Evolutionary conservation across 1,284 basidiomycete species (phyloP).

Genomic region (Trametes hirsuta): DNA sequence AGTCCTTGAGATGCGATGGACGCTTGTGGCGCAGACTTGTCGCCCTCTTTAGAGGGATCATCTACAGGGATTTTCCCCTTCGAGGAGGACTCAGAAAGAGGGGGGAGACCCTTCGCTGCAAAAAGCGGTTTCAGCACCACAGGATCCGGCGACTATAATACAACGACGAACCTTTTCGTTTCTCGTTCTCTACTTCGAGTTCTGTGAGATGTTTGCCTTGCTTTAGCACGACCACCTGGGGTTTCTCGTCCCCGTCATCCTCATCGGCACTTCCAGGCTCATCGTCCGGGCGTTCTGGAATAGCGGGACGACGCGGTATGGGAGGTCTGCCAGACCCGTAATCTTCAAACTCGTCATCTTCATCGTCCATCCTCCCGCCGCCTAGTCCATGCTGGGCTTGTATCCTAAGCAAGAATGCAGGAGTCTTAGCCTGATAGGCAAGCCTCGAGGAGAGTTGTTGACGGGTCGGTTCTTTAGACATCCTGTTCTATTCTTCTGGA

Average conservation of each 20-base stretch:
- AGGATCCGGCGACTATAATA: neutral
- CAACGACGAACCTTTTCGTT: constrained; percentile 65
- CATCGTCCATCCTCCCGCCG: constrained; percentile 19
- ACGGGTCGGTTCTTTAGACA: constrained; percentile 37
- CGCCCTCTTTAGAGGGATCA: constrained; percentile 11
- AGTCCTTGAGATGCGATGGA: constrained; percentile 30
- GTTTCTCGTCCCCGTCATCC: constrained; percentile 78
- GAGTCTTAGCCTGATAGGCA: constrained; percentile 32
- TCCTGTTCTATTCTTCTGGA: neutral
- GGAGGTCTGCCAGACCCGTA: constrained; percentile 70
- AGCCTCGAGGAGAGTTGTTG: constrained; percentile 36
- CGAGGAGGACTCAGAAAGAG: constrained; percentile 39
- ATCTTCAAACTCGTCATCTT: constrained; percentile 43
- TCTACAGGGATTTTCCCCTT: constrained; percentile 16
- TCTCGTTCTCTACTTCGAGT: constrained; percentile 76
- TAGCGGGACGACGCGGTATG: constrained; percentile 74
- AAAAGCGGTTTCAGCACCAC: neutral
- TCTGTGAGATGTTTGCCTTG: constrained; percentile 82
- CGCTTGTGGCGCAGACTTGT: constrained; percentile 14
- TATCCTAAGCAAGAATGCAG: constrained; percentile 33
- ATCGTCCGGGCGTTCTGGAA: constrained; percentile 69
- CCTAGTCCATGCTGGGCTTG: constrained; percentile 26
- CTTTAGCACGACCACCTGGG: constrained; percentile 84
- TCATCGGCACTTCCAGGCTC: constrained; percentile 78
- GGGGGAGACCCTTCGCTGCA: constrained; percentile 51